These are phyloP conservation scores for Aspergillaceae sp. DNA, from an alignment of 2,329 filamentous ascomycete species.

Conservation along the genomic window DNA sequence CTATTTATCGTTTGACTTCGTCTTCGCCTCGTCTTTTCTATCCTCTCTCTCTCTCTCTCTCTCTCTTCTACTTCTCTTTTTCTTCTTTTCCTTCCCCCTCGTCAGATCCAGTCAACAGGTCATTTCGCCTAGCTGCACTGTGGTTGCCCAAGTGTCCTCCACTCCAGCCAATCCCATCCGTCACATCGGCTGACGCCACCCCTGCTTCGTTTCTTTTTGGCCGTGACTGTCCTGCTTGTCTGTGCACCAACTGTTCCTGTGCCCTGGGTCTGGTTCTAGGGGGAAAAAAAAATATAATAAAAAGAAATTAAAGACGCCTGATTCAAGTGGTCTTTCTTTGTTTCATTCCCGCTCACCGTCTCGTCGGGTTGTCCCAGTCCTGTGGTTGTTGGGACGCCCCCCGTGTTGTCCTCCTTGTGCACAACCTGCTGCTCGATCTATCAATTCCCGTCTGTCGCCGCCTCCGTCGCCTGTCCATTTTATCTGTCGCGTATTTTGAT, in stretches of 20 bases:
- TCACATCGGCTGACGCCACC: neutral
- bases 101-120: neutral
- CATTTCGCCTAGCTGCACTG: neutral
- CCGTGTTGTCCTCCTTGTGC: neutral
- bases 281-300: neutral
- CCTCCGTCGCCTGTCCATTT: neutral
- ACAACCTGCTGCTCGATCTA: neutral
- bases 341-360: slow-evolving; percentile 9
- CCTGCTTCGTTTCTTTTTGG: no score
- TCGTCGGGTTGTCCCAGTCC: slow-evolving; percentile 17
- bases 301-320: neutral
- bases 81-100: neutral
- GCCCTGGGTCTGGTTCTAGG: neutral
- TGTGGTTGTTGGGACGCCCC: slow-evolving; percentile 14
- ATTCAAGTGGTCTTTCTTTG: no score
- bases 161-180: neutral
- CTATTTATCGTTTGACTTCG: slow-evolving; percentile 1
- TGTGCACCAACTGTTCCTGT: neutral
- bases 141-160: neutral
- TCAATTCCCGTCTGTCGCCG: neutral
- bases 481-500: neutral
- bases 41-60: neutral
- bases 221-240: no score
- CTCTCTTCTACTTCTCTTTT: neutral
- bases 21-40: neutral